Evolutionary conservation across 116 monocot species (phyloP).

Genomic region (Zostera marina): DNA sequence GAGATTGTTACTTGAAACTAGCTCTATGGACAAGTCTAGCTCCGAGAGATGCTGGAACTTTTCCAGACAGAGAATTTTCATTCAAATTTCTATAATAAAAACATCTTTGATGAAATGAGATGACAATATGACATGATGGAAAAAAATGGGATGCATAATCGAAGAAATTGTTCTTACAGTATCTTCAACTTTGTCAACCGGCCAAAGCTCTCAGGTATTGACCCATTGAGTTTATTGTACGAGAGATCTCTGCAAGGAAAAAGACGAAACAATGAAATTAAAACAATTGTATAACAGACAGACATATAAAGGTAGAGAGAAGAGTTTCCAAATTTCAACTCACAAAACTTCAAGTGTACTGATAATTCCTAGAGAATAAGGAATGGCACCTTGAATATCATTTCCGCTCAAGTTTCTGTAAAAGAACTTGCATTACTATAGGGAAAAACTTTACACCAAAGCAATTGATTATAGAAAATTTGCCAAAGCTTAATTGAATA

Average conservation of each 20-base stretch:
- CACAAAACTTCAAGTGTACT: conserved; percentile 54
- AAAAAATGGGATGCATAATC: background rate
- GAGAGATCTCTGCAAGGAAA: conserved; percentile 65
- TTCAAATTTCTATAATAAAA: conserved; percentile 64
- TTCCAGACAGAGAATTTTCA: conserved; percentile 77
- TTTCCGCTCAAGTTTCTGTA: conserved; percentile 90
- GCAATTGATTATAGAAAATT: too few species aligned
- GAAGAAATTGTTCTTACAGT: conserved; percentile 39
- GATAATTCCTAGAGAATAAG: conserved; percentile 65
- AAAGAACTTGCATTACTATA: background rate
- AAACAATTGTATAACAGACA: background rate
- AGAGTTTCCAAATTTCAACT: conserved; percentile 64
- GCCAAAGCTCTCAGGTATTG: conserved; percentile 79
- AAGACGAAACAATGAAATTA: background rate
- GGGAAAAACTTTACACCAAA: too few species aligned
- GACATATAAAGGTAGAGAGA: background rate
- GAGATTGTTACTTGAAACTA: conserved; percentile 71
- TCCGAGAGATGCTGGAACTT: conserved; percentile 67
- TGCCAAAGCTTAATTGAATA: too few species aligned
- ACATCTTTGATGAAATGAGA: background rate
- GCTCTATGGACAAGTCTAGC: conserved; percentile 89
- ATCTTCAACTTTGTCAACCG: conserved; percentile 44
- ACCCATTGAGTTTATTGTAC: conserved; percentile 78
- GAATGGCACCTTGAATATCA: conserved; percentile 70
- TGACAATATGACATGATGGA: background rate